These are phyloP conservation scores for Stagonosporopsis tanaceti DNA, from an alignment of 2,329 filamentous ascomycete species.

Conservation along the genomic window DNA sequence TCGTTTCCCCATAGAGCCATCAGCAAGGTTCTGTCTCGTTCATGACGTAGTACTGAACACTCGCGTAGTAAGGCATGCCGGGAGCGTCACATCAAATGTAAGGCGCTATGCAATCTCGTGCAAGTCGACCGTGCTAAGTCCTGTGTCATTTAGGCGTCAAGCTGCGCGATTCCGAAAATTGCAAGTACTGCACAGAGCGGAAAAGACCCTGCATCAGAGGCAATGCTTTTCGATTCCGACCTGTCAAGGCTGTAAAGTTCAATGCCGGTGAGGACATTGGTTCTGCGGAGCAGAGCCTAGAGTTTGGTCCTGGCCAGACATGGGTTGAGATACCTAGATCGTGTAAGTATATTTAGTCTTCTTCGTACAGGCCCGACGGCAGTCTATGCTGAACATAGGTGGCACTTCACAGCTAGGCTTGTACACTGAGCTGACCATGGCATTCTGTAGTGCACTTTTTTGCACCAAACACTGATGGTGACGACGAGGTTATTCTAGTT, in stretches of 20 bases:
- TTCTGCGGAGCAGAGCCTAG: slow-evolving; percentile 39
- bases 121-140: slow-evolving; percentile 17
- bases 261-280: slow-evolving; percentile 44
- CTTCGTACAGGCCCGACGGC: background rate
- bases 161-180: slow-evolving; percentile 37
- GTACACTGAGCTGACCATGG: slow-evolving; percentile 9
- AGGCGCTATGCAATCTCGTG: slow-evolving; percentile 5
- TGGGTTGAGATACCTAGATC: slow-evolving; percentile 40
- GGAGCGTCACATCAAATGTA: slow-evolving; percentile 46
- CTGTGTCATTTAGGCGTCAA: slow-evolving; percentile 32
- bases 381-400: background rate
- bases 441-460: slow-evolving; percentile 36
- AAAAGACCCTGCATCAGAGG: slow-evolving; percentile 38
- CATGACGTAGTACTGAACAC: slow-evolving; percentile 23
- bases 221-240: slow-evolving; percentile 43
- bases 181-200: slow-evolving; percentile 42
- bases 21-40: slow-evolving; percentile 1
- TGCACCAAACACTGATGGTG: slow-evolving; percentile 37
- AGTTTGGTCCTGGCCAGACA: slow-evolving; percentile 35
- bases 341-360: slow-evolving; percentile 22
- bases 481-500: slow-evolving; percentile 27
- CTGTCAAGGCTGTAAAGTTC: slow-evolving; percentile 42
- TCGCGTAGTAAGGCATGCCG: slow-evolving; percentile 38
- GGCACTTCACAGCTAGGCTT: background rate
- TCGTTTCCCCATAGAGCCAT: slow-evolving; percentile 12